Evolutionary conservation across 2,329 filamentous ascomycete genomes (phyloP).

Genomic region (Colletotrichum neosansevieriae): DNA sequence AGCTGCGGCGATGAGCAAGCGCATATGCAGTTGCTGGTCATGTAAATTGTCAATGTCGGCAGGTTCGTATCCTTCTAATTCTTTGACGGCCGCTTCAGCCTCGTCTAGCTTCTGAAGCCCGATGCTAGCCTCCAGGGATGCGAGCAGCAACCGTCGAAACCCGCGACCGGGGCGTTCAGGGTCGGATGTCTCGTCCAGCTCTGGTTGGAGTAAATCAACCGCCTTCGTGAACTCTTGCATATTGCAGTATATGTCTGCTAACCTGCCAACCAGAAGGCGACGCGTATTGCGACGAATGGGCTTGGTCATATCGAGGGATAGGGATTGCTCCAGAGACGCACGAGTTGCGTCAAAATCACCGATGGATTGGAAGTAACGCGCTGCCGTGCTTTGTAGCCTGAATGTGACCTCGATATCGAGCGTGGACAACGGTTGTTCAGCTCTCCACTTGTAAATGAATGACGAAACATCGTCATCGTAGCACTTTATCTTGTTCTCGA

Average conservation of each 20-base stretch:
- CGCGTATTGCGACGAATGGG: constrained; percentile 46
- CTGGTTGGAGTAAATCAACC: constrained; percentile 41
- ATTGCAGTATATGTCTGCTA: constrained; percentile 49
- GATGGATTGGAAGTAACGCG: constrained; percentile 50
- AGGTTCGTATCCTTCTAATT: constrained; percentile 41
- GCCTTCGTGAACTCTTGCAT: constrained; percentile 44
- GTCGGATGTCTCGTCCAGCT: constrained; percentile 42
- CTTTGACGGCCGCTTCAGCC: constrained; percentile 37
- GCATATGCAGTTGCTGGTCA: constrained; percentile 49
- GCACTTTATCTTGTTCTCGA: constrained; percentile 51
- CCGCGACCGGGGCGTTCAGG: constrained; percentile 41
- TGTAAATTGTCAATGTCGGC: constrained; percentile 47
- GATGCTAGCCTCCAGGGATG: constrained; percentile 44
- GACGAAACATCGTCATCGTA: constrained; percentile 48
- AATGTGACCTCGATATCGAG: constrained; percentile 51
- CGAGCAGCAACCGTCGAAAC: constrained; percentile 45
- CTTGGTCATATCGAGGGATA: constrained; percentile 44
- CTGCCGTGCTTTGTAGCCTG: constrained; percentile 48
- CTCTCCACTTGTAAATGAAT: constrained; percentile 49
- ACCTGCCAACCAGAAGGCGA: constrained; percentile 44
- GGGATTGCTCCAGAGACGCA: constrained; percentile 48
- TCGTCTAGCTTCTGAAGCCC: constrained; percentile 41
- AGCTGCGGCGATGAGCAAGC: constrained; percentile 45
- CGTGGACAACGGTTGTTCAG: constrained; percentile 45
- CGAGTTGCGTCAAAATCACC: constrained; percentile 48